phyloP scores from a whole-genome alignment of 768 basidiomycete species.

The Termitomyces sp. region DNA sequence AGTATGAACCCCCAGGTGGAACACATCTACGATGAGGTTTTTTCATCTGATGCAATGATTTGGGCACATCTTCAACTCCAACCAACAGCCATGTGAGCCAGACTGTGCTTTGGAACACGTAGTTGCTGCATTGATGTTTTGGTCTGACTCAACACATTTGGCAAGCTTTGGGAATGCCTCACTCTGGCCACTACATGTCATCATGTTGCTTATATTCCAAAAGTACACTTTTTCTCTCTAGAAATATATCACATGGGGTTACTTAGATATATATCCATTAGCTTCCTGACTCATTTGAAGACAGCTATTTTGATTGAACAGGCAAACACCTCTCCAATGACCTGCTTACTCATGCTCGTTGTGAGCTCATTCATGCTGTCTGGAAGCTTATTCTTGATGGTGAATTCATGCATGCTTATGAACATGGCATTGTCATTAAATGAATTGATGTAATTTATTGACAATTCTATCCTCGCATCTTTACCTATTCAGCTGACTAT shows the following conservation, averaged over 20 bases:
- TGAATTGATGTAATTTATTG: conserved; percentile 28
- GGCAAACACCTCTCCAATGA: conserved; percentile 8
- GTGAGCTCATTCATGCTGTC: conserved; percentile 30
- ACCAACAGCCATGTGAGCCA: conserved; percentile 13
- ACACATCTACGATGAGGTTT: conserved; percentile 19
- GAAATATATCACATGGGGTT: neutral
- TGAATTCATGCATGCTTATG: conserved; percentile 22
- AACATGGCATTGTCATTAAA: conserved; percentile 26
- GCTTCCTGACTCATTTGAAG: conserved; percentile 23
- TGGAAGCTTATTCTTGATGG: conserved; percentile 24
- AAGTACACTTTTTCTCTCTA: conserved; percentile 16
- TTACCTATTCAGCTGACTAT: conserved; percentile 33
- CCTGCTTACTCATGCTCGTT: conserved; percentile 27
- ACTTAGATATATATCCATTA: neutral
- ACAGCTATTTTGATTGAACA: conserved; percentile 10
- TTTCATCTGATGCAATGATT: conserved; percentile 12
- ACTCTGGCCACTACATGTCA: conserved; percentile 36
- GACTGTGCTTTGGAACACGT: conserved; percentile 15
- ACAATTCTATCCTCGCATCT: conserved; percentile 25
- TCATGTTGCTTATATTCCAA: conserved; percentile 38
- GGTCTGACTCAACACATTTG: conserved; percentile 32
- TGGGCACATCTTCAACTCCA: conserved; percentile 18
- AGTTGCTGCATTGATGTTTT: conserved; percentile 26
- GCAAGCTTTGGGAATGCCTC: conserved; percentile 32
- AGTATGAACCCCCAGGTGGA: no score